These are phyloP conservation scores for Cercospora beticola DNA, from an alignment of 2,329 filamentous ascomycete genomes.

Conservation along the genomic window DNA sequence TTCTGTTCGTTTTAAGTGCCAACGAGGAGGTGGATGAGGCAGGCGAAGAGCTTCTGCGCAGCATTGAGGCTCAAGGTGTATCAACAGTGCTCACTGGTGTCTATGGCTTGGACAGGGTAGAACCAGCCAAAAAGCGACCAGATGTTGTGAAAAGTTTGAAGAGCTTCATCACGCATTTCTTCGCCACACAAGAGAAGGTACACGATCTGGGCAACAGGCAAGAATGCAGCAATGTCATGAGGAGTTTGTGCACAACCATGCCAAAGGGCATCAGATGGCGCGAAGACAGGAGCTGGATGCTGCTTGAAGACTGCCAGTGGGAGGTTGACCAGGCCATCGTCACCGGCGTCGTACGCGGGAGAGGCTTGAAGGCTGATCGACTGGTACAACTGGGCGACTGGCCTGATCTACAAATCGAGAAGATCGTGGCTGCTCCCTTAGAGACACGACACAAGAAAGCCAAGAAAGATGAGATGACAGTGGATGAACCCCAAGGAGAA, in stretches of 20 bases:
- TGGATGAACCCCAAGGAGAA: constrained; percentile 61
- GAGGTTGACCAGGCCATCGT: constrained; percentile 56
- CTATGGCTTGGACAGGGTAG: constrained; percentile 67
- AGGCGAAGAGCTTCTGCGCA: constrained; percentile 80
- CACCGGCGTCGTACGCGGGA: constrained; percentile 83
- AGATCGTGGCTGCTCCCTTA: constrained; percentile 76
- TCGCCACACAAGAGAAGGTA: constrained; percentile 87
- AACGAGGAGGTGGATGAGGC: constrained; percentile 79
- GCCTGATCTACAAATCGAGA: constrained; percentile 90
- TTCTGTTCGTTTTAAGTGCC: constrained; percentile 80
- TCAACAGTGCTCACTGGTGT: constrained; percentile 88
- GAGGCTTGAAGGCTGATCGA: constrained; percentile 82
- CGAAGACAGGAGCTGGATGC: constrained; percentile 93
- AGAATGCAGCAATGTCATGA: constrained; percentile 86
- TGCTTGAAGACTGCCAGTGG: constrained; percentile 80
- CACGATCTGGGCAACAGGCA: constrained; percentile 85
- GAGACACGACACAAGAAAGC: constrained; percentile 54
- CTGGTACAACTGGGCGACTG: constrained; percentile 89
- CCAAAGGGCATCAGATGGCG: constrained; percentile 95
- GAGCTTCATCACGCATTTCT: constrained; percentile 92
- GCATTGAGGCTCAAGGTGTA: constrained; percentile 89
- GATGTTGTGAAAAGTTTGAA: constrained; percentile 80
- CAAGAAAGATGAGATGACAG: constrained; percentile 61
- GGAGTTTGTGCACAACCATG: constrained; percentile 85
- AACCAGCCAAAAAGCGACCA: constrained; percentile 73